Evolutionary conservation across 495 filamentous ascomycete species (phyloP), one percentile per base, ranked within the genome.

Genomic region (Jackrogersella minutella): DNA sequence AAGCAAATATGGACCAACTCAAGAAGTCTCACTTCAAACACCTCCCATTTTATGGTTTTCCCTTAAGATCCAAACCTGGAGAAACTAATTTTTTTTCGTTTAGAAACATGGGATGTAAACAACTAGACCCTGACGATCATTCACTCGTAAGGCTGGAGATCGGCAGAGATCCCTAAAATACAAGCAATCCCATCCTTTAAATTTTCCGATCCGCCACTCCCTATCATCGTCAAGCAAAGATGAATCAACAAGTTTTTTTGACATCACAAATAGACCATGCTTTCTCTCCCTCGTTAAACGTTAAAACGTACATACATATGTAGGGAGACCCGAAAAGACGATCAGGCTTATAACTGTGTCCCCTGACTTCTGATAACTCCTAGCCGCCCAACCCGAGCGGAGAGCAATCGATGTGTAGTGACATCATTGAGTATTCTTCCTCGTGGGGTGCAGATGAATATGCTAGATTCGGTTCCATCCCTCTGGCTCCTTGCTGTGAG

Each of bases 121-220:
- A 50, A 39, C 40, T 46, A 60, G 66, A 69, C 66, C 66, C 66
- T 69, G 66, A 64, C 33, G 60, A 69, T 69, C 66, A 55, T 49
- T 57, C 26, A 43, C 41, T 10, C 30, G 36, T 57, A 59, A 69
- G 60, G 66, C 50, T 64, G 22, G 41, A 14, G 59, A 60, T 55
- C 43, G 34, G 31, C 44, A 51, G 53, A 51, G 53, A 52, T 55
- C 55, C 34, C 13, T 30, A 10, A 52, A 21, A 1, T 10, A 24
- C 30, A 16, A 60, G 21, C 50, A 2, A 34, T 39, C 37, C 49
- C 16, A 53, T 37, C n/a, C 36, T 10, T 30, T 46, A 53, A 56
- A 52, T 10, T 19, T 31, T 33, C 39, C 47, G 22, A 14, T 36
- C 44, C 16, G 39, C 52, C 16, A 49, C n/a, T 16, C 34, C 22